These are phyloP conservation scores for Loxodes magnus DNA, from an alignment of 73 alveolate genomes.

Conservation along the genomic window DNA sequence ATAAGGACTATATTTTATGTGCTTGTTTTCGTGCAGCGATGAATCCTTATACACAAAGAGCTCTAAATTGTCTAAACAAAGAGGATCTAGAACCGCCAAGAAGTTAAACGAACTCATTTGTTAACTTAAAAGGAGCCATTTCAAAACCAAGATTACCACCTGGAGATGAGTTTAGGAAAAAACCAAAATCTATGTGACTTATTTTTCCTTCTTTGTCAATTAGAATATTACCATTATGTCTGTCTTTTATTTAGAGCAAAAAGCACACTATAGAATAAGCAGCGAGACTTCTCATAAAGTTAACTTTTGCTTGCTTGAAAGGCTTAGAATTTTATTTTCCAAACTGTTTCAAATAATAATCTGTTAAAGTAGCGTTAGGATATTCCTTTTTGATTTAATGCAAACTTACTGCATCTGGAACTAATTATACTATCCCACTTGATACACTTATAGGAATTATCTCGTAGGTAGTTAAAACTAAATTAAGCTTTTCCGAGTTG, in stretches of 20 bases:
- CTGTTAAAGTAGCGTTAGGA: slow-evolving; percentile 29
- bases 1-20: slow-evolving; percentile 38
- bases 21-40: slow-evolving; percentile 33
- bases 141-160: slow-evolving; percentile 89
- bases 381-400: slow-evolving; percentile 65
- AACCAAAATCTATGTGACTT: slow-evolving; percentile 97
- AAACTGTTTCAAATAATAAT: slow-evolving; percentile 30
- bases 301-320: slow-evolving; percentile 82
- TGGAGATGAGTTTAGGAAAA: slow-evolving; percentile 83
- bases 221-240: slow-evolving; percentile 97
- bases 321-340: slow-evolving; percentile 23
- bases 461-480: slow-evolving; percentile 76
- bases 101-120: slow-evolving; percentile 80
- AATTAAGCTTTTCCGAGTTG: slow-evolving; percentile 24
- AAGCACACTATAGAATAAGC: slow-evolving; percentile 94
- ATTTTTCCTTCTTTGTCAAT: slow-evolving; percentile 91
- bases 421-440: slow-evolving; percentile 70
- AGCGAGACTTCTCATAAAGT: slow-evolving; percentile 87
- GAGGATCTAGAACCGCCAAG: slow-evolving; percentile 74
- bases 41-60: slow-evolving; percentile 34
- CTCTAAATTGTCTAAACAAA: slow-evolving; percentile 11
- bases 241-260: slow-evolving; percentile 83
- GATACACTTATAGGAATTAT: slow-evolving; percentile 73
- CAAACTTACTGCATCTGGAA: slow-evolving; percentile 68
- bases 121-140: slow-evolving; percentile 89